Evolutionary conservation across 768 basidiomycete species (phyloP), one percentile per base, ranked within the genome.

Genomic region (Pleurotus djamor): DNA sequence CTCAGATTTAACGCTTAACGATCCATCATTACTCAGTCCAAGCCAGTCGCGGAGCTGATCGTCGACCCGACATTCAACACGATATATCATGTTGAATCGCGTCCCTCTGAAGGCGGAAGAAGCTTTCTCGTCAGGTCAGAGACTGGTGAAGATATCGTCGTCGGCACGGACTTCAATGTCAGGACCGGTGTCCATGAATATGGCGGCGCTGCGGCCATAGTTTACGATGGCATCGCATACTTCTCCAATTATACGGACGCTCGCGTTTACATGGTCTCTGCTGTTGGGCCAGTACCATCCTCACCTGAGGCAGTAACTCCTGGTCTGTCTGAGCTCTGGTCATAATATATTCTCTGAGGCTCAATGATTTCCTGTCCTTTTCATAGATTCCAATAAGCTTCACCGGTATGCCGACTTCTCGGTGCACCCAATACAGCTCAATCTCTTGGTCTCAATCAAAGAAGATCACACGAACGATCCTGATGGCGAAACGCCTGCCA

Each of bases 161-260:
- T 85, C 17, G 80, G 78, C 4, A 69, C 74, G 43, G 77, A 77
- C 1, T 88, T 76, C 73, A 87, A 81, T 66, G 83, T 76, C 4
- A 76, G 82, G 35, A 80, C 82, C 0, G 68, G 76, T 13, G 88
- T 91, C 2, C 83, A 89, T 28, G 89, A 90, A 67, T 91, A 91
- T 54, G 89, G 91, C 0, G 91, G 91, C 10, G 83, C 78, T 2
- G 73, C 85, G 1, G 84, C 84, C 1, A 76, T 81, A n/a, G 83
- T 83, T 0, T 71, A 81, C 59, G 74, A 74, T 45, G 80, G 76
- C 5, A 69, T 74, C 9, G 70, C 82, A 6, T 85, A 86, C 70
- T 91, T 89, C 67, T 86, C 87, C 3, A 74, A 86, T 67, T 70
- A 77, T 35, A 56, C 54, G 10, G 84, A 87, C 67, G 79, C 80